Conservation (phyloP, 805 yeast genomes). For the Hanseniaspora thailandica region DNA sequence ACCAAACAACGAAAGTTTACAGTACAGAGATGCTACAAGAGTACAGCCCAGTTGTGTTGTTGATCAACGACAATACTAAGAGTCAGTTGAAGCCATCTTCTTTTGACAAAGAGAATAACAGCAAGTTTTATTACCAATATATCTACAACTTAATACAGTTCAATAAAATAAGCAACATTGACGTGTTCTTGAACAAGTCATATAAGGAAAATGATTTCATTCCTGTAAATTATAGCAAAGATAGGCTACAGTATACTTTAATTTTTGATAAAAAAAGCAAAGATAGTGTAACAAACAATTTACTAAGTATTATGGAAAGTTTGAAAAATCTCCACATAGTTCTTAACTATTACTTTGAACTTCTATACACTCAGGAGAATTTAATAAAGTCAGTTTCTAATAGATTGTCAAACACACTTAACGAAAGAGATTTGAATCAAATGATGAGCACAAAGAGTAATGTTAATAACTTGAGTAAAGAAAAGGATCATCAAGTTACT, state of each 20-base stretch:
- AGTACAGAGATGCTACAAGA: slow-evolving; percentile 9
- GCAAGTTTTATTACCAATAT: slow-evolving; percentile 7
- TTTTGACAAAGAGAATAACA: neutral
- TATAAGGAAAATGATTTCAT: neutral
- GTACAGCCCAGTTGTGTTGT: neutral
- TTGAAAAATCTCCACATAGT: slow-evolving; percentile 1
- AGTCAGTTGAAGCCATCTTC: neutral
- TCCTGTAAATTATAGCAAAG: neutral
- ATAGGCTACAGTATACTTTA: neutral
- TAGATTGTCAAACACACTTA: slow-evolving; percentile 7
- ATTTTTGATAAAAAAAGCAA: neutral
- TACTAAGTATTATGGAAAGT: neutral
- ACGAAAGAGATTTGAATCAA: slow-evolving; percentile 10
- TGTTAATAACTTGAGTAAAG: neutral
- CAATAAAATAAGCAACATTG: slow-evolving; percentile 1
- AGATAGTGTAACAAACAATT: neutral
- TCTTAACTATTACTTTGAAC: slow-evolving; percentile 10
- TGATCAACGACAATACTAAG: neutral
- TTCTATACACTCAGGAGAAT: slow-evolving; percentile 11
- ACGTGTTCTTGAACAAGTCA: neutral
- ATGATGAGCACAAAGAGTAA: neutral
- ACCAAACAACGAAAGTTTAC: neutral
- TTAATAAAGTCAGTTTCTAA: slow-evolving; percentile 6
- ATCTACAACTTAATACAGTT: neutral
- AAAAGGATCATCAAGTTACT: slow-evolving; percentile 8